A percentile compares a stretch with the other conserved stretches of the same genome.
phyloP scores from a whole-genome alignment of 768 basidiomycete species.

The Leccinum uliginosum region DNA sequence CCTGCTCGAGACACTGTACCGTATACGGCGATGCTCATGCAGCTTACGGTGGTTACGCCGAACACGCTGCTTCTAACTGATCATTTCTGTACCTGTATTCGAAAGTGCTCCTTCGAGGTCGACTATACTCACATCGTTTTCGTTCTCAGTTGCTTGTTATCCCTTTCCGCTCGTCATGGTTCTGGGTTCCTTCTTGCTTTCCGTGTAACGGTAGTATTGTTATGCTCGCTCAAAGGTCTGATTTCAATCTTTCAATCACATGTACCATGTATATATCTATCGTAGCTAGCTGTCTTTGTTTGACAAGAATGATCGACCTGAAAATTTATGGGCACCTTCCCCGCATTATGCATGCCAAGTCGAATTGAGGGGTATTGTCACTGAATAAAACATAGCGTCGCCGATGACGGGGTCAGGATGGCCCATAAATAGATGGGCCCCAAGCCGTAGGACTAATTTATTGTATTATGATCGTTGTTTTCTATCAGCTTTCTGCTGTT shows the following conservation, averaged over 20 bases:
- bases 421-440: background rate
- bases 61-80: slow-evolving; percentile 8
- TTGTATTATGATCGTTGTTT: background rate
- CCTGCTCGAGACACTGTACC: slow-evolving; percentile 24
- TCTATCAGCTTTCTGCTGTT: background rate
- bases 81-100: background rate
- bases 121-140: background rate
- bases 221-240: background rate
- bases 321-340: background rate
- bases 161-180: background rate
- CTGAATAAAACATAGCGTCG: background rate
- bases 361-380: background rate
- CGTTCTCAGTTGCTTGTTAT: background rate
- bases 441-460: background rate
- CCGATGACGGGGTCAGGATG: background rate
- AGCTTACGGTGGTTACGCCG: slow-evolving; percentile 25
- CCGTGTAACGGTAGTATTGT: background rate
- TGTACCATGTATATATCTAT: background rate
- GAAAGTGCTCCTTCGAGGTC: background rate
- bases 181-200: background rate
- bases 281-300: background rate
- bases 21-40: slow-evolving; percentile 18
- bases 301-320: background rate
- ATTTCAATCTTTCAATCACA: too few species aligned
- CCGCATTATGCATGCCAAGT: background rate